Evolutionary conservation across 345 rosid species (phyloP).

Genomic region (Arabidopsis suecica): DNA sequence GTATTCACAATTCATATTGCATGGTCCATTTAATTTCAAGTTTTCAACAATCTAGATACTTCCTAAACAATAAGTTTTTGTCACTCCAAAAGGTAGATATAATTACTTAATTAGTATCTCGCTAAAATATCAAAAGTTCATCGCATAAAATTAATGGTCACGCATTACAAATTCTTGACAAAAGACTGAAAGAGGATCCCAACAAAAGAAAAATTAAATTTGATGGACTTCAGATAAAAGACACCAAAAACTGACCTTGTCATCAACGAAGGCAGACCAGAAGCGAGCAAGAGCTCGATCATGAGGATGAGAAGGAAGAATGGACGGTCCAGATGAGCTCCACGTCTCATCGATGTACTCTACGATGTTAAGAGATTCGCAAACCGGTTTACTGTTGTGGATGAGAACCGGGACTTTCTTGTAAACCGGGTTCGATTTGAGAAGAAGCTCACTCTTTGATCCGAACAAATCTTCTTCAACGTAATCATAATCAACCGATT

Average conservation of each 20-base stretch:
- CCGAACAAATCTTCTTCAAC: slow-evolving; percentile 41
- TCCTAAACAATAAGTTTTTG: not conserved
- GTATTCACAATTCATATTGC: not conserved
- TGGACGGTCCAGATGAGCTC: slow-evolving; percentile 57
- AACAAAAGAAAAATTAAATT: not conserved
- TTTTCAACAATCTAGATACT: not conserved
- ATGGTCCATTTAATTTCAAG: not conserved
- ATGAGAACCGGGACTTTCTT: slow-evolving; percentile 54
- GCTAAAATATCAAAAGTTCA: not conserved
- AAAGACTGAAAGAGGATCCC: too few species aligned
- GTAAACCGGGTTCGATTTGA: slow-evolving; percentile 46
- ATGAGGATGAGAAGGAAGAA: slow-evolving; percentile 66
- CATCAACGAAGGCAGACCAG: slow-evolving; percentile 67
- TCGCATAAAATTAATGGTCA: not conserved
- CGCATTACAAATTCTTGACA: not conserved
- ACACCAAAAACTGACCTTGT: slow-evolving; percentile 50
- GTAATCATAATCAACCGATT: slow-evolving; percentile 44
- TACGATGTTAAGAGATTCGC: slow-evolving; percentile 31
- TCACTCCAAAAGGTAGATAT: not conserved
- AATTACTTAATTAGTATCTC: not conserved
- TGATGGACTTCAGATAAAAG: slow-evolving; percentile 4
- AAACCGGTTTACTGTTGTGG: slow-evolving; percentile 45
- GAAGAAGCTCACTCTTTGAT: slow-evolving; percentile 49
- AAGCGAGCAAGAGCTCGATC: slow-evolving; percentile 70
- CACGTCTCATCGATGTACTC: slow-evolving; percentile 66